phyloP scores from a whole-genome alignment of 2,329 filamentous ascomycete species.

The Huntiella bhutanensis region DNA sequence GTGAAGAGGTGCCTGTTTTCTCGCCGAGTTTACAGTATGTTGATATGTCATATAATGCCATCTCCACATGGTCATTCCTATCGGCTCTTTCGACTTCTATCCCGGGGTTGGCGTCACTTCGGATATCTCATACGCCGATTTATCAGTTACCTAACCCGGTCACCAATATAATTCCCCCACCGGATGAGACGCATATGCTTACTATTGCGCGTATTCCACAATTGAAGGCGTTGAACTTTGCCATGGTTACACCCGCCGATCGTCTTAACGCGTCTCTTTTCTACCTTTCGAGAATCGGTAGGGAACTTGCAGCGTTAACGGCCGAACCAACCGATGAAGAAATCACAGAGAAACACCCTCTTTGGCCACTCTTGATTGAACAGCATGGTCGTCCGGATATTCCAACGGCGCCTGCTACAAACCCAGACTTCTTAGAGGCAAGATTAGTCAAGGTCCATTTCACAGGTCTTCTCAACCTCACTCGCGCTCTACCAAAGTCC shows the following conservation, averaged over 20 bases:
- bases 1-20: conserved; percentile 27
- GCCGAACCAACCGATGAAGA: conserved; percentile 25
- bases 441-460: conserved; percentile 51
- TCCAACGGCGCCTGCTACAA: conserved; percentile 35
- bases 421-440: conserved; percentile 68
- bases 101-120: conserved; percentile 55
- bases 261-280: conserved; percentile 81
- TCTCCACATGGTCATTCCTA: conserved; percentile 54
- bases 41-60: conserved; percentile 54
- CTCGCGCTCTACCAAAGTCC: conserved; percentile 43
- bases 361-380: conserved; percentile 55
- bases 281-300: conserved; percentile 69
- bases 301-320: conserved; percentile 46
- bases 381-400: conserved; percentile 56
- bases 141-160: conserved; percentile 36
- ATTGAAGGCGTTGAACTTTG: conserved; percentile 56
- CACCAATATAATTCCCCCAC: conserved; percentile 18
- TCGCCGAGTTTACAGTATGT: conserved; percentile 39
- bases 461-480: conserved; percentile 5
- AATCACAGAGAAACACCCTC: conserved; percentile 38
- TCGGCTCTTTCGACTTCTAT: conserved; percentile 48
- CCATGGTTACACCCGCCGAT: conserved; percentile 50
- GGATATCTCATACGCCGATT: conserved; percentile 72
- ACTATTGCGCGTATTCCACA: conserved; percentile 55
- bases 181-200: conserved; percentile 75